Evolutionary conservation across 805 yeast species (phyloP).

Genomic region (Teunomyces funiuensis): DNA sequence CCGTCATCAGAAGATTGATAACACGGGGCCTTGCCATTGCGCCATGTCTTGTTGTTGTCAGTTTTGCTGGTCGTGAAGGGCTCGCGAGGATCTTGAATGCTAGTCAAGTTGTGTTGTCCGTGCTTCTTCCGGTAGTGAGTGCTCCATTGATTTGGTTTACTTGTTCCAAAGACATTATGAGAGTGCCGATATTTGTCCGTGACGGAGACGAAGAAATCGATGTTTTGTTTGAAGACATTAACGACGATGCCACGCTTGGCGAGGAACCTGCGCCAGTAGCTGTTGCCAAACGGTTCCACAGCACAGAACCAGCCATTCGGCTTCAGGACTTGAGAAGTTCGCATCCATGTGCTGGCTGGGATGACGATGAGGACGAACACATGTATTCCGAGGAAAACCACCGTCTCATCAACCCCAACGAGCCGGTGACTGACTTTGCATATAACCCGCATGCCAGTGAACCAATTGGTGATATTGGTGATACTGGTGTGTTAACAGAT

Average conservation of each 20-base stretch:
- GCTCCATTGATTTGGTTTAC: constrained; percentile 88
- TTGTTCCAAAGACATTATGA: constrained; percentile 64
- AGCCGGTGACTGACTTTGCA: not conserved
- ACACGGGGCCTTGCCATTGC: constrained; percentile 82
- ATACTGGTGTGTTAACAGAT: not conserved
- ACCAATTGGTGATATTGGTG: not conserved
- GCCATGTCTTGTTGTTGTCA: constrained; percentile 78
- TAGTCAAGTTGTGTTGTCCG: constrained; percentile 78
- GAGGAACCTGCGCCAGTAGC: not conserved
- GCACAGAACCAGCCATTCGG: constrained; percentile 40
- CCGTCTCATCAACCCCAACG: constrained; percentile 12
- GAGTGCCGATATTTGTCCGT: constrained; percentile 43
- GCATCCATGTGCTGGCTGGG: constrained; percentile 46
- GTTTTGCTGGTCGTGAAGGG: constrained; percentile 78
- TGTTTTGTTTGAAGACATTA: constrained; percentile 16
- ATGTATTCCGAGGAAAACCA: constrained; percentile 15
- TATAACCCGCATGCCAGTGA: not conserved
- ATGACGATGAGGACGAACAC: constrained; percentile 32
- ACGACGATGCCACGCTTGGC: constrained; percentile 1
- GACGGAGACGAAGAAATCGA: constrained; percentile 28
- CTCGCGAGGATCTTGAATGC: constrained; percentile 71
- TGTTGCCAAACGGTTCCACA: constrained; percentile 23
- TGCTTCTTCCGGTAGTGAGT: constrained; percentile 81
- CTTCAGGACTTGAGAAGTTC: constrained; percentile 39
- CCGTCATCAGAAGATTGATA: constrained; percentile 75